phyloP scores from a whole-genome alignment of 1,284 basidiomycete genomes.

The Leccinum fuscescens region DNA sequence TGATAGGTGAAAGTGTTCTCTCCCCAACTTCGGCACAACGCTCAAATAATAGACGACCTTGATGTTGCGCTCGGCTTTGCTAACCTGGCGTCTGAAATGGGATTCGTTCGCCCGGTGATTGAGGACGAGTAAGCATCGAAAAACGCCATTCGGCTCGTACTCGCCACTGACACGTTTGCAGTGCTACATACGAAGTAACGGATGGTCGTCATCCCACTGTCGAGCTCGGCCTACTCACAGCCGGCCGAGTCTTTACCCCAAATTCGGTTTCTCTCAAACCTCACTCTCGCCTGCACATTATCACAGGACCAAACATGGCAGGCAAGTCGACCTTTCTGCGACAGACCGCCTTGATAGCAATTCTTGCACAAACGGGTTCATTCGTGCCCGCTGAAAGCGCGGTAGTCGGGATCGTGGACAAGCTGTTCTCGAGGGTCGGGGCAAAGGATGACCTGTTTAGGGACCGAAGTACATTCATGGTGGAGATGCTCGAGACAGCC shows the following conservation, averaged over 20 bases:
- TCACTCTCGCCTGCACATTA: slow-evolving; percentile 66
- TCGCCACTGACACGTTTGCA: slow-evolving; percentile 31
- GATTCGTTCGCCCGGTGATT: slow-evolving; percentile 73
- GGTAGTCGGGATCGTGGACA: slow-evolving; percentile 84
- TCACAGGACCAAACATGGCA: slow-evolving; percentile 98
- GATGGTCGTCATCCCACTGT: slow-evolving; percentile 92
- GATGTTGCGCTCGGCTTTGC: slow-evolving; percentile 87
- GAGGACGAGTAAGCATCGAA: slow-evolving; percentile 64
- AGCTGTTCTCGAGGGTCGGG: slow-evolving; percentile 91
- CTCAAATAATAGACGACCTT: slow-evolving; percentile 83
- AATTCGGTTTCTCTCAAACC: slow-evolving; percentile 73
- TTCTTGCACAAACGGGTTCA: slow-evolving; percentile 90
- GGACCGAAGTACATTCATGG: slow-evolving; percentile 93
- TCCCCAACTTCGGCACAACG: slow-evolving; percentile 65
- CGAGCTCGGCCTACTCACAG: slow-evolving; percentile 79
- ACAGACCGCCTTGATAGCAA: slow-evolving; percentile 86
- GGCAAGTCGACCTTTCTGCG: slow-evolving; percentile 92
- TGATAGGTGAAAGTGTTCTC: slow-evolving; percentile 62
- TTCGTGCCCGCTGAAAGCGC: slow-evolving; percentile 89
- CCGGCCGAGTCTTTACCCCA: slow-evolving; percentile 77
- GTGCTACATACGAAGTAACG: slow-evolving; percentile 63
- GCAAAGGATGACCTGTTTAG: slow-evolving; percentile 94
- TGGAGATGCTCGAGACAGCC: slow-evolving; percentile 85
- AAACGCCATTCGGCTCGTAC: neutral
- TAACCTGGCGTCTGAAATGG: slow-evolving; percentile 76